Evolutionary conservation across 257 asterid species (phyloP).

Genomic region (Voacanga thouarsii): DNA sequence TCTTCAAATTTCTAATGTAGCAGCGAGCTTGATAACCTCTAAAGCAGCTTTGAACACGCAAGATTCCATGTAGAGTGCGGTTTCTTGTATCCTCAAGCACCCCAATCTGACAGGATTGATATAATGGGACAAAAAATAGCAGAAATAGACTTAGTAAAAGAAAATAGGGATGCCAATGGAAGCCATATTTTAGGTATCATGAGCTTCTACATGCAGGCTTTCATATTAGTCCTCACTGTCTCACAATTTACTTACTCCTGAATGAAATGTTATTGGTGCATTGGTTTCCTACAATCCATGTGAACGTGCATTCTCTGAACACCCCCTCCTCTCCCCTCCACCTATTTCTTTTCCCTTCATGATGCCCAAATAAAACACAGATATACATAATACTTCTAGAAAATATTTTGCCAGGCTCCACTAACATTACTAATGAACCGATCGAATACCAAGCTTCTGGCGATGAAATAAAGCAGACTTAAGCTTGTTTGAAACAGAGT

Average conservation of each 20-base stretch:
- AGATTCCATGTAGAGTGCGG: conserved; percentile 83
- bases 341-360: not conserved
- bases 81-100: conserved; percentile 96
- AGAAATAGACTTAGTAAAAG: not conserved
- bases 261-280: not conserved
- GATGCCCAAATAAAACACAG: not conserved
- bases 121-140: conserved; percentile 4
- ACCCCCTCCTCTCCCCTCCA: not conserved
- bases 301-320: not conserved
- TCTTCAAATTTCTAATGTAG: conserved; percentile 45
- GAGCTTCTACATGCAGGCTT: not conserved
- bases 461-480: not conserved
- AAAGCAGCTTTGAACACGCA: conserved; percentile 95
- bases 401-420: not conserved
- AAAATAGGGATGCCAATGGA: not conserved
- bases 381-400: not conserved
- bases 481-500: not conserved
- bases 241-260: not conserved
- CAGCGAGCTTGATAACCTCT: conserved; percentile 95
- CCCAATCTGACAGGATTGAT: conserved; percentile 55
- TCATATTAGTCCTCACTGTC: not conserved
- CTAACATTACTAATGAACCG: not conserved
- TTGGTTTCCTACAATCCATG: not conserved
- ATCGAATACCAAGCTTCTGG: not conserved
- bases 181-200: not conserved